These are phyloP conservation scores for Coccomyxa subellipsoidea DNA, from an alignment of 163 green algal genomes.

Conservation along the genomic window DNA sequence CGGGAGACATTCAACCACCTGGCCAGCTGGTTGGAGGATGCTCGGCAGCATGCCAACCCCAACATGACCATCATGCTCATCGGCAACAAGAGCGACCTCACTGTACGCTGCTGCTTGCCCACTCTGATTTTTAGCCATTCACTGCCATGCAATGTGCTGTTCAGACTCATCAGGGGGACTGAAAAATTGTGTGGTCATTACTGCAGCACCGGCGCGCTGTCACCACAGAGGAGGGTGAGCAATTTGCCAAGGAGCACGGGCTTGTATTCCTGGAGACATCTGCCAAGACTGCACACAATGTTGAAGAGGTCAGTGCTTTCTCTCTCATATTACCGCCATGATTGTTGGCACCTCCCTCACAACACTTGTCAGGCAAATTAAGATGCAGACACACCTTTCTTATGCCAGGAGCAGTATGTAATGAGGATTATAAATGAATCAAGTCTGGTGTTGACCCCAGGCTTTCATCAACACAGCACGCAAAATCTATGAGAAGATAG, in stretches of 20 bases:
- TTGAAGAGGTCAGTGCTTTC: slow-evolving; percentile 88
- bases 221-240: slow-evolving; percentile 94
- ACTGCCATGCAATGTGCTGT: neutral
- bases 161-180: neutral
- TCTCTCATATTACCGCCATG: too few species aligned
- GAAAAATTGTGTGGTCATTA: neutral
- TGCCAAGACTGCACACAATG: slow-evolving; percentile 97
- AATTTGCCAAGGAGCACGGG: slow-evolving; percentile 98
- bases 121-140: neutral
- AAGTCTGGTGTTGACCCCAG: too few species aligned
- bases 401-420: too few species aligned
- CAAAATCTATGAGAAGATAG: slow-evolving; percentile 98
- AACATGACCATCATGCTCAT: slow-evolving; percentile 99
- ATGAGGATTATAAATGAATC: too few species aligned
- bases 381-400: too few species aligned
- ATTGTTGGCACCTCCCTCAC: too few species aligned
- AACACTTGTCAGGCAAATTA: too few species aligned
- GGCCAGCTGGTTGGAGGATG: slow-evolving; percentile 97
- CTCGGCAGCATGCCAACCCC: slow-evolving; percentile 96
- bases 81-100: slow-evolving; percentile 98
- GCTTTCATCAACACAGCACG: slow-evolving; percentile 98
- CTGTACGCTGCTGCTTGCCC: slow-evolving; percentile 37
- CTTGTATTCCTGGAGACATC: slow-evolving; percentile 99
- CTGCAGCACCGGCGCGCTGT: slow-evolving; percentile 84
- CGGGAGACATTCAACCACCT: slow-evolving; percentile 99